A percentile compares a stretch with the other conserved stretches of the same genome.
These are phyloP conservation scores for Schizochytrium sp. DNA, from an alignment of 108 stramenopile genomes.

Conservation along the genomic window DNA sequence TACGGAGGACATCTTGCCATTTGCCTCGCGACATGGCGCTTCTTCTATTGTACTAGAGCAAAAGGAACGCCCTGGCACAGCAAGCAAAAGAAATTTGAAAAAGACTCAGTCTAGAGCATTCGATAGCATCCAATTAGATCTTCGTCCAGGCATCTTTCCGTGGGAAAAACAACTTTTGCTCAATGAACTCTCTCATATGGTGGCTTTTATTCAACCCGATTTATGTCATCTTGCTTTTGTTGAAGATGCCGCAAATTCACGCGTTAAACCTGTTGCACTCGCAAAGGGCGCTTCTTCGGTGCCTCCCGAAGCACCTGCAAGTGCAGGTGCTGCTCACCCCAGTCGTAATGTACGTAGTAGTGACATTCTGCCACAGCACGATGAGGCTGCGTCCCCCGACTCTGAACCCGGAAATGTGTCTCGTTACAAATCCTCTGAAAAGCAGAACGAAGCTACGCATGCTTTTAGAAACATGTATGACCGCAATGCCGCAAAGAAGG, in stretches of 20 bases:
- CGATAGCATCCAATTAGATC: neutral
- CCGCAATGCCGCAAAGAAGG: neutral
- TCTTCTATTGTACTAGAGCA: neutral
- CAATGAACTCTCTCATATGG: neutral
- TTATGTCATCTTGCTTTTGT: conserved; percentile 53
- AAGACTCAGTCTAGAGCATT: neutral
- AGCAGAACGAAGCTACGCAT: neutral
- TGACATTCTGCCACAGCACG: too few species aligned
- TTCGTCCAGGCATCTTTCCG: neutral
- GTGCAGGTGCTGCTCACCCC: neutral
- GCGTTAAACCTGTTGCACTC: neutral
- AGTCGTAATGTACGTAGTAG: too few species aligned
- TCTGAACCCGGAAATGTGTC: too few species aligned
- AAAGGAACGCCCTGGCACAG: neutral
- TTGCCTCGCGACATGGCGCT: neutral
- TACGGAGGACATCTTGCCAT: neutral
- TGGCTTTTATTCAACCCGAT: neutral
- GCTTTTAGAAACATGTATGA: neutral
- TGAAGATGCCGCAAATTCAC: neutral
- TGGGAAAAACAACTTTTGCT: conserved; percentile 3
- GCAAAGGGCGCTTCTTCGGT: neutral
- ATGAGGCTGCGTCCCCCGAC: too few species aligned
- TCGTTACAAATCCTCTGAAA: too few species aligned
- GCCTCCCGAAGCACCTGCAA: neutral
- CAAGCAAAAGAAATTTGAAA: neutral